Evolutionary conservation across 768 basidiomycete genomes (phyloP).

Genomic region (Stropharia rugosoannulata): DNA sequence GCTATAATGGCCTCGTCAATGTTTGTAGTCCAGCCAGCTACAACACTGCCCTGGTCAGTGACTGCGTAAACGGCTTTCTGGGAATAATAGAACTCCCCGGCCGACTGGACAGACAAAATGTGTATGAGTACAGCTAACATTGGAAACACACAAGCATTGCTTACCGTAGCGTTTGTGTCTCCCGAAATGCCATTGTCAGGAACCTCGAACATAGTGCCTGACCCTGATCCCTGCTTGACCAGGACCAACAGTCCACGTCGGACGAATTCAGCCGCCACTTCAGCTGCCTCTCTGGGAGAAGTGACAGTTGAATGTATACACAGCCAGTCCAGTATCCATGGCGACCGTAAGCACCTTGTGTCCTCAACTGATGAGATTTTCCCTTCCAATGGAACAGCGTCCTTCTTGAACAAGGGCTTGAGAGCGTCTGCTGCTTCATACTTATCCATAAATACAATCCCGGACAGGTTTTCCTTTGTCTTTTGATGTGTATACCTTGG

Average conservation of each 20-base stretch:
- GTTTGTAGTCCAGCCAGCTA: too few relatives aligned
- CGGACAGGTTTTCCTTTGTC: background rate
- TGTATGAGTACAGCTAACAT: too few relatives aligned
- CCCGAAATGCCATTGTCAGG: background rate
- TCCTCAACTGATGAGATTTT: constrained; percentile 1
- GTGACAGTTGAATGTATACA: constrained; percentile 5
- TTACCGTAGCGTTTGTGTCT: background rate
- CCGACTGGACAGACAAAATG: too few relatives aligned
- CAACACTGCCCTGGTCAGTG: too few relatives aligned
- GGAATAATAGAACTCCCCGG: too few relatives aligned
- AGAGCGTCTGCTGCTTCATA: background rate
- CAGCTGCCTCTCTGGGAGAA: constrained; percentile 8
- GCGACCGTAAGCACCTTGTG: constrained; percentile 6
- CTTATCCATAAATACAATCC: background rate
- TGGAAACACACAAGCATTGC: too few relatives aligned
- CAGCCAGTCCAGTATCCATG: constrained; percentile 4
- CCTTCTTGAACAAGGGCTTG: background rate
- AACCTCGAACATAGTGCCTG: background rate
- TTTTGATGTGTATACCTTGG: background rate
- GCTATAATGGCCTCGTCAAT: background rate
- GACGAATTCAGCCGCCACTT: constrained; percentile 12
- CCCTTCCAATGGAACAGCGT: background rate
- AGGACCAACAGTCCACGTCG: constrained; percentile 9
- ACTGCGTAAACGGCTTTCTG: too few relatives aligned
- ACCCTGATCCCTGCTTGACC: background rate